Base-by-base conservation (phyloP, 257 asterid species). In the Orobanche coerulescens region DNA sequence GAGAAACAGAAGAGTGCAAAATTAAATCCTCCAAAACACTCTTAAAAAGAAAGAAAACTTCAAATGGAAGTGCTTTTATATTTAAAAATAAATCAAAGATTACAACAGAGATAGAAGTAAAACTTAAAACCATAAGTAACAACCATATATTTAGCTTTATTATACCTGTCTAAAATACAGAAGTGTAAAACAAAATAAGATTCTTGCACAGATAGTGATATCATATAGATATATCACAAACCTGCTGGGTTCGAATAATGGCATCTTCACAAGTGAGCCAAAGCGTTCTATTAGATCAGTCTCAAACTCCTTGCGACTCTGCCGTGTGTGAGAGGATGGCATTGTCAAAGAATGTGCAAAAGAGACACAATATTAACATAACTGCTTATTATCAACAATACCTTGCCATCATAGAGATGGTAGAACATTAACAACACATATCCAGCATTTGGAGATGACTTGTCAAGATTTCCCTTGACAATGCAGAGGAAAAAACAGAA, bases 381-480 rank as follows among this genome's bases (percentile, higher is more conserved):
- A 20, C n/a, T 16, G 28, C 53, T 36, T 26, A 57, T n/a, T 62
- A 25, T 22, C 28, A 57, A 24, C 61, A n/a, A 51, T 73, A 92
- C 98, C 98, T 82, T 88, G 77, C 96, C 98, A 55, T 84, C 94
- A 61, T 92, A 88, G 68, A 92, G 88, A 76, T 92, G 82, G 77
- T 92, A 92, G 75, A 92, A 88, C 91, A 88, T 81, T 62, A 92
- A 75, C 82, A 92, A 70, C 55, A 92, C 96, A 69, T 73, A 88
- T 67, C 98, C 98, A 71, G 82, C 96, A 77, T 79, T 82, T 36
- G 93, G 84, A 63, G 95, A 79, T 63, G 94, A 76, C 75, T 78
- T 82, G 84, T 92, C 98, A 71, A 92, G 98, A 74, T 86, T 86
- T 69, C 98, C 98, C 98, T 92, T 42, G 65, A 66, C 65, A 64